Percentiles rank a stretch among this genome's conserved stretches.
phyloP scores from a whole-genome alignment of 257 asterid species.

The Cruciata laevipes region DNA sequence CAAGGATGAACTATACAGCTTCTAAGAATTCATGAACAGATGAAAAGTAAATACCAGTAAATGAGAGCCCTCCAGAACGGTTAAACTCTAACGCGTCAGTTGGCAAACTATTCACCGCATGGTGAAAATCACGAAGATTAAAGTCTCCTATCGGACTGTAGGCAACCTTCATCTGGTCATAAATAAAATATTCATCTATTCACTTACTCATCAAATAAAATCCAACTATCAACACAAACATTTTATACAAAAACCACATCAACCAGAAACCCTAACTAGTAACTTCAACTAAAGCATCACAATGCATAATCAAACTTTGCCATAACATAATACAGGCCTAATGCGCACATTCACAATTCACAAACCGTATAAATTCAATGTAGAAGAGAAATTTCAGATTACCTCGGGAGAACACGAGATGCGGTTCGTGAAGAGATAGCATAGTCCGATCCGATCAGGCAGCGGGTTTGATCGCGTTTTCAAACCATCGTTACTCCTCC shows the following conservation, averaged over 20 bases:
- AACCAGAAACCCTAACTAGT: slow-evolving; percentile 1
- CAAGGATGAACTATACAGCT: neutral
- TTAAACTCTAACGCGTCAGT: slow-evolving; percentile 55
- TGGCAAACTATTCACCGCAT: slow-evolving; percentile 73
- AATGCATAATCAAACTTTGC: neutral
- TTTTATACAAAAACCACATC: neutral
- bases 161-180: slow-evolving; percentile 73
- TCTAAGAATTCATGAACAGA: neutral
- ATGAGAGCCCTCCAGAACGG: slow-evolving; percentile 32
- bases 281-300: neutral
- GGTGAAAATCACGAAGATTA: slow-evolving; percentile 83
- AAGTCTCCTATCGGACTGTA: slow-evolving; percentile 78
- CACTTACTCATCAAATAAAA: slow-evolving; percentile 5
- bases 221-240: slow-evolving; percentile 2
- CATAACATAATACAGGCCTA: neutral
- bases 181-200: neutral
- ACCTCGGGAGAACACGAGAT: slow-evolving; percentile 58
- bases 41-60: slow-evolving; percentile 26
- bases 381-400: slow-evolving; percentile 5
- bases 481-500: slow-evolving; percentile 11
- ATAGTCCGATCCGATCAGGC: slow-evolving; percentile 75
- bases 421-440: slow-evolving; percentile 52
- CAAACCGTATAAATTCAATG: neutral
- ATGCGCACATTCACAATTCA: neutral
- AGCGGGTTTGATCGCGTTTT: slow-evolving; percentile 40